A percentile compares a stretch with the other conserved stretches of the same genome.
phyloP scores from a whole-genome alignment of 768 basidiomycete genomes.

The Boletellus ananas region DNA sequence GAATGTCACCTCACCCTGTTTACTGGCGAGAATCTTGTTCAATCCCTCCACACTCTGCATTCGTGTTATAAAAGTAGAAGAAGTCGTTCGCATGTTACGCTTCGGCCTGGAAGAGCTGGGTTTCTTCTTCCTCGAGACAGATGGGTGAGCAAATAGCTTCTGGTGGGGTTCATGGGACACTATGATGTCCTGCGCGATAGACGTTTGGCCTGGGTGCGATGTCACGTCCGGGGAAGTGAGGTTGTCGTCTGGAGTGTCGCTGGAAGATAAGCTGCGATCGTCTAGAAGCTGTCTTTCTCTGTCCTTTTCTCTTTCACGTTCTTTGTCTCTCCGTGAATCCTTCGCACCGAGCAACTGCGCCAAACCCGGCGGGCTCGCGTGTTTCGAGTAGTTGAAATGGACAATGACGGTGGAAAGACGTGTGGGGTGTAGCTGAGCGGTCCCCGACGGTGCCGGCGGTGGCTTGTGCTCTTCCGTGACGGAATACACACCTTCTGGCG shows the following conservation, averaged over 20 bases:
- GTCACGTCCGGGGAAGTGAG: conserved; percentile 40
- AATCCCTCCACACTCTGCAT: conserved; percentile 79
- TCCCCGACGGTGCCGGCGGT: conserved; percentile 39
- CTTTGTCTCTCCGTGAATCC: conserved; percentile 50
- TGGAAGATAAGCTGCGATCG: conserved; percentile 76
- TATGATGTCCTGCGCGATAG: conserved; percentile 32
- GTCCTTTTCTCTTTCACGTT: conserved; percentile 42
- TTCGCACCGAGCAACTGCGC: conserved; percentile 66
- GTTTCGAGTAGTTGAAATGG: conserved; percentile 57
- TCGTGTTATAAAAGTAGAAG: conserved; percentile 88
- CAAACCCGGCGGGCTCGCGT: conserved; percentile 54
- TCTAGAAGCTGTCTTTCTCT: conserved; percentile 39
- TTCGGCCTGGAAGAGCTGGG: conserved; percentile 68
- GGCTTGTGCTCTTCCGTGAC: conserved; percentile 85
- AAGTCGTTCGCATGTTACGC: conserved; percentile 86
- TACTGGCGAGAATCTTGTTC: conserved; percentile 63
- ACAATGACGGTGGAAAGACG: conserved; percentile 59
- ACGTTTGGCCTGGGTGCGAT: conserved; percentile 23
- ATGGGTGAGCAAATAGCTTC: conserved; percentile 58
- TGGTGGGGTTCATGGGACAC: conserved; percentile 37
- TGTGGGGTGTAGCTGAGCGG: conserved; percentile 49
- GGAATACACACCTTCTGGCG: conserved; percentile 87
- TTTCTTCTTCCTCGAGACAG: conserved; percentile 54
- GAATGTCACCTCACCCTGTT: conserved; percentile 82
- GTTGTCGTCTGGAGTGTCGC: conserved; percentile 68